Base-by-base conservation (phyloP, 164 flowering plant species). In the Tetrastigma voinierianum region DNA sequence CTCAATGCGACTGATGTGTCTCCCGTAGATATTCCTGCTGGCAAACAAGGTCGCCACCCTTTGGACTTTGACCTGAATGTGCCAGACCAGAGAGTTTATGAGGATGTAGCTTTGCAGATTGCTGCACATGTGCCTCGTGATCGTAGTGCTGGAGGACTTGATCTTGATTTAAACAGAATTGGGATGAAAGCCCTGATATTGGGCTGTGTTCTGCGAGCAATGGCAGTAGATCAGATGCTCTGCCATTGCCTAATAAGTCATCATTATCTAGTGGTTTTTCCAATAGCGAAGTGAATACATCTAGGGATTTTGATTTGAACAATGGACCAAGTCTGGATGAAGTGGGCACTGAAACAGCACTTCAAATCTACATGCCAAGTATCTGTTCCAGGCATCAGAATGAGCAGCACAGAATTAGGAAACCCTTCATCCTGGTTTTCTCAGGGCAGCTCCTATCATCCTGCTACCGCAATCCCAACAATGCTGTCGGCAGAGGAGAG, bases 11-110 rank as follows among this genome's bases (percentile, higher is more conserved):
- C 61, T 48, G 65, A 59, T 52, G 19, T 54, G 19, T 16, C 55
- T 47, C 45, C 73, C 74, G 7, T 25, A 25, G 86, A 82, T 75
- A 57, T 46, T 46, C 45, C 74, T 62, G 19, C 77, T 48, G 61
- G 73, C 70, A 86, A 85, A 59, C 84, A 68, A 5, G 72, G 74
- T 46, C 89, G 93, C 9, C 72, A 79, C 45, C 77, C 71, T 0
- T 69, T 95, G 71, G 89, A 92, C 63, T 65, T 92, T 74, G 99
- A 95, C 76, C 74, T 95, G 71, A 95, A 92, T 80, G 85, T 89
- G 21, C 65, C 93, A 9, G 97, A 89, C 70, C 90, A 95, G 46
- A 82, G 83, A 75, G 64, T 77, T 60, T 65, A 72, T 6, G 96
- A 90, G 70, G 95, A 94, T 47, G 62, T 75, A 64, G 76, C 72